phyloP scores from a whole-genome alignment of 1,284 basidiomycete genomes.

The Cystobasidium slooffiae region DNA sequence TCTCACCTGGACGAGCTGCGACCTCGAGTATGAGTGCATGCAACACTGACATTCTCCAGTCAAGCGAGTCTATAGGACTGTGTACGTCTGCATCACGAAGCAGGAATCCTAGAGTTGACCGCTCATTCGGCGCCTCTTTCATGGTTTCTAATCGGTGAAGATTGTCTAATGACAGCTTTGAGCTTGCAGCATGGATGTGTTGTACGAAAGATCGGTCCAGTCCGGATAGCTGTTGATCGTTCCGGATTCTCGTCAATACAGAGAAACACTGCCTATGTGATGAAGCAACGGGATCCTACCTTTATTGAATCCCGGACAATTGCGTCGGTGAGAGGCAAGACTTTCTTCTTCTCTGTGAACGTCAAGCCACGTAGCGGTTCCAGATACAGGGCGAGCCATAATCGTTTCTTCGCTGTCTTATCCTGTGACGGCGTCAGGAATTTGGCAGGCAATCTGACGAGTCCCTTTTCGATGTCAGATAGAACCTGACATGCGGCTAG shows the following conservation, averaged over 20 bases:
- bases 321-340: conserved; percentile 66
- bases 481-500: conserved; percentile 12
- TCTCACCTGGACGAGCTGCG: not conserved
- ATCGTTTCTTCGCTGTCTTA: conserved; percentile 61
- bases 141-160: not conserved
- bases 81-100: conserved; percentile 71
- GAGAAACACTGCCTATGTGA: not conserved
- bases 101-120: conserved; percentile 62
- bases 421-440: conserved; percentile 24
- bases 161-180: not conserved
- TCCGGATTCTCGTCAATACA: not conserved
- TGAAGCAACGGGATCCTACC: conserved; percentile 51
- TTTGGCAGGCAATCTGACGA: not conserved
- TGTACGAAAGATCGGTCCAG: conserved; percentile 22
- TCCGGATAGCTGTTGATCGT: conserved; percentile 18
- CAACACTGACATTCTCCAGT: conserved; percentile 74
- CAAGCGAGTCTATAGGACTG: conserved; percentile 65
- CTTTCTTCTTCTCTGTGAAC: conserved; percentile 70
- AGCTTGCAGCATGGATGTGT: conserved; percentile 8
- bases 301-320: conserved; percentile 81
- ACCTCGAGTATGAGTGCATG: conserved; percentile 36
- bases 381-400: conserved; percentile 74
- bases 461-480: conserved; percentile 39
- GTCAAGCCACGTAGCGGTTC: conserved; percentile 68
- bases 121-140: not conserved